Percentiles rank a stretch among this genome's conserved stretches.
Evolutionary conservation across 2,329 filamentous ascomycete genomes (phyloP).

Genomic region (Scopulariopsis brevicaulis): DNA sequence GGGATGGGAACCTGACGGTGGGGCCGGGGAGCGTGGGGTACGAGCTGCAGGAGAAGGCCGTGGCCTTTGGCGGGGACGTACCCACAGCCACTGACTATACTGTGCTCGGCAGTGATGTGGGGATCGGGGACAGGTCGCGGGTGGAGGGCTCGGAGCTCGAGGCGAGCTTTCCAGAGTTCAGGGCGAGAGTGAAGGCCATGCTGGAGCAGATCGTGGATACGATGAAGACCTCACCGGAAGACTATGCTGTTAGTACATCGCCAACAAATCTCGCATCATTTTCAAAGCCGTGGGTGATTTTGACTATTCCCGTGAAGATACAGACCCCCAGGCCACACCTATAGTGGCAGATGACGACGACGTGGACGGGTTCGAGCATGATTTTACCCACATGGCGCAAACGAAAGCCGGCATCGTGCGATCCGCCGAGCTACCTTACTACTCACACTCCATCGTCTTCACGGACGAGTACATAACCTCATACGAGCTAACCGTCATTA

Average conservation of each 20-base stretch:
- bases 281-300: constrained; percentile 49
- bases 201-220: constrained; percentile 46
- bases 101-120: neutral
- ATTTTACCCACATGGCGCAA: neutral
- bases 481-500: constrained; percentile 36
- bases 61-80: constrained; percentile 43
- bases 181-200: constrained; percentile 29
- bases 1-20: constrained; percentile 27
- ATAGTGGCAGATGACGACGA: neutral
- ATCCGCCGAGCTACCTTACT: constrained; percentile 1
- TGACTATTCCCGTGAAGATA: constrained; percentile 15
- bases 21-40: constrained; percentile 54
- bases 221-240: constrained; percentile 51
- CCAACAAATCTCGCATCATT: constrained; percentile 42
- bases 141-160: constrained; percentile 15
- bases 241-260: constrained; percentile 35
- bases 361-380: neutral
- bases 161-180: constrained; percentile 14
- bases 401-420: neutral
- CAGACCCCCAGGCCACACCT: constrained; percentile 8
- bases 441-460: constrained; percentile 1
- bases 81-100: constrained; percentile 47
- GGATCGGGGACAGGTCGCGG: constrained; percentile 11
- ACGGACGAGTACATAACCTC: constrained; percentile 20
- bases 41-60: constrained; percentile 37